Base-by-base conservation (phyloP, 805 yeast genomes). In the Wickerhamomyces queroliae region DNA sequence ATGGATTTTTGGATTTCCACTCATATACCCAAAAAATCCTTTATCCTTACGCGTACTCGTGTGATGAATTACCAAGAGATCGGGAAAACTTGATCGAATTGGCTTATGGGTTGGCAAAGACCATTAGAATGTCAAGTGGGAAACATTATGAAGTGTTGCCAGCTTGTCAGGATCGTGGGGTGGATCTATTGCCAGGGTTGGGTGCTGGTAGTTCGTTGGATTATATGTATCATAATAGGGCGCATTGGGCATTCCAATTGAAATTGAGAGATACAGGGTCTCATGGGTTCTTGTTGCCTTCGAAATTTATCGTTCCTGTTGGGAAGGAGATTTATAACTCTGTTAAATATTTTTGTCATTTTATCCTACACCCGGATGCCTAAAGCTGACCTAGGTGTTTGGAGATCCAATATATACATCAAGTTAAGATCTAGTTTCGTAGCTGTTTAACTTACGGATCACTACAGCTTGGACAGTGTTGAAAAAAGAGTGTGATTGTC, bases 121-220 rank as follows among this genome's bases (percentile, higher is more conserved):
- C 88, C 0, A 80, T 87, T 27, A 70, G 95, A 49, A 53, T 74
- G 33, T 67, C 69, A 27, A 67, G 79, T 12, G 89, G 90, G 11
- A 76, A 80, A 46, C 63, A 63, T 40, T 88, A 87, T 56, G 67
- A 74, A 22, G 93, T 87, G 17, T 58, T 78, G 30, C 80, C 87
- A 7, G 93, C 95, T 1, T 87, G 95, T 56, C 67, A 80, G 41
- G 95, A 85, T 54, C 76, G 80, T 48, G 90, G 85, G 37, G 72
- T 82, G 2, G 93, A 85, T 57, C 56, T 84, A 42, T 55, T 76
- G 11, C 90, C 93, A 2, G 83, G 81, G 16, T 63, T 81, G 58
- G 93, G 93, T 2, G 72, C 89, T 5, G 95, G 95, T 3, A 74
- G 87, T 2, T 82, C 86, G 1, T 66, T 87, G 50, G 95, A 87